phyloP scores from a whole-genome alignment of 805 yeast species.

The Kazachstania martiniae region DNA sequence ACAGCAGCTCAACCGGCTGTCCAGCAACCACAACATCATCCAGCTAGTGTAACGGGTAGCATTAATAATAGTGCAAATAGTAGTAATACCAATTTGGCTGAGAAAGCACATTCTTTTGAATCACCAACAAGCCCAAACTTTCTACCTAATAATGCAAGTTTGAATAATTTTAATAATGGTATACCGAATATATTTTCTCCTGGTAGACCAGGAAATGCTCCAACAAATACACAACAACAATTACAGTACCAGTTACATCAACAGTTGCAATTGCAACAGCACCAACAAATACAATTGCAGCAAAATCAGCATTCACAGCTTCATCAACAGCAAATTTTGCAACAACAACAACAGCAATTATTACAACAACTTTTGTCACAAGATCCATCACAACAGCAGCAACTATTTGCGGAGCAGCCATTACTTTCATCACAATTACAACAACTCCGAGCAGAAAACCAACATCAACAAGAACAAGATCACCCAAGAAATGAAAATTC shows the following conservation, averaged over 20 bases:
- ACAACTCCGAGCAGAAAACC: slow-evolving; percentile 7
- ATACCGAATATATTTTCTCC: not conserved
- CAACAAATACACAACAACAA: slow-evolving; percentile 9
- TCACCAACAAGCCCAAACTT: not conserved
- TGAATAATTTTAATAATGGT: not conserved
- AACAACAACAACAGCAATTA: slow-evolving; percentile 13
- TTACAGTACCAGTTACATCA: slow-evolving; percentile 12
- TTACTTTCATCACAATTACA: slow-evolving; percentile 12
- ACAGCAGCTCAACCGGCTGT: too few relatives aligned
- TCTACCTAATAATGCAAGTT: not conserved
- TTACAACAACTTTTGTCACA: slow-evolving; percentile 7
- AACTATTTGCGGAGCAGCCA: slow-evolving; percentile 5
- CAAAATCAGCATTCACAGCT: slow-evolving; percentile 21
- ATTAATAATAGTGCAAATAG: not conserved
- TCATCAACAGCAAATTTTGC: slow-evolving; percentile 14
- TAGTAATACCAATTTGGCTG: not conserved
- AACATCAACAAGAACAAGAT: too few relatives aligned
- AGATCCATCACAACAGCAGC: slow-evolving; percentile 5
- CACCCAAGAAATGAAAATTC: too few relatives aligned
- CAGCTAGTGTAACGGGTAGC: too few relatives aligned
- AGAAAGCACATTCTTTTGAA: not conserved
- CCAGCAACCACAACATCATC: too few relatives aligned
- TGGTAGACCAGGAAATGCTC: slow-evolving; percentile 2
- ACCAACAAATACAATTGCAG: slow-evolving; percentile 11
- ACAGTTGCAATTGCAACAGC: slow-evolving; percentile 13